Conservation (phyloP, 495 filamentous ascomycete genomes). For the Penicillium antarcticum region DNA sequence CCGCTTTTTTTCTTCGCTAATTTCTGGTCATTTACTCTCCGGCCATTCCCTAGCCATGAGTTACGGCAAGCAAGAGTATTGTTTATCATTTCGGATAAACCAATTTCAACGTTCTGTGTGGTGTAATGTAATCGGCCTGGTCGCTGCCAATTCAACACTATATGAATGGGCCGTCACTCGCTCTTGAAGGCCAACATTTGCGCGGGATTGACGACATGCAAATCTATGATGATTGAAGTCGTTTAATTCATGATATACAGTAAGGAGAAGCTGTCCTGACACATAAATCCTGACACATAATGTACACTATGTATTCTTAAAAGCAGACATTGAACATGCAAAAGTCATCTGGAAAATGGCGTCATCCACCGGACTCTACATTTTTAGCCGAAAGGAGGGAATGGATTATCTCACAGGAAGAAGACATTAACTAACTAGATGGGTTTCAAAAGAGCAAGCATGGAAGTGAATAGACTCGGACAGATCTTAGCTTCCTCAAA, state of each 20-base stretch:
- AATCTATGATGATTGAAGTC: too few species aligned
- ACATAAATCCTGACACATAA: too few species aligned
- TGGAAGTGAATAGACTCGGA: background rate
- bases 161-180: background rate
- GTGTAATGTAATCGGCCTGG: too few species aligned
- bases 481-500: constrained; percentile 1
- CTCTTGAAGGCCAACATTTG: background rate
- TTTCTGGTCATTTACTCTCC: too few species aligned
- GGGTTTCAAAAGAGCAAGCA: background rate
- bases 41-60: background rate
- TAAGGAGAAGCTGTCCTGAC: too few species aligned
- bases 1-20: too few species aligned
- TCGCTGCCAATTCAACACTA: background rate
- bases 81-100: background rate
- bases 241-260: too few species aligned
- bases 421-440: background rate
- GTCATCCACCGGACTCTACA: too few species aligned
- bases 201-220: too few species aligned
- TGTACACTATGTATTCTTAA: too few species aligned
- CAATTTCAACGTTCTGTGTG: background rate
- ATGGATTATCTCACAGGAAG: background rate
- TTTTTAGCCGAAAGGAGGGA: background rate
- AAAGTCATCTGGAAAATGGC: too few species aligned
- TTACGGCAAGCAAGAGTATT: background rate
- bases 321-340: too few species aligned